A percentile compares a stretch with the other conserved stretches of the same genome.
Evolutionary conservation across 2,329 filamentous ascomycete genomes (phyloP).

Genomic region (Arthroderma uncinatum): DNA sequence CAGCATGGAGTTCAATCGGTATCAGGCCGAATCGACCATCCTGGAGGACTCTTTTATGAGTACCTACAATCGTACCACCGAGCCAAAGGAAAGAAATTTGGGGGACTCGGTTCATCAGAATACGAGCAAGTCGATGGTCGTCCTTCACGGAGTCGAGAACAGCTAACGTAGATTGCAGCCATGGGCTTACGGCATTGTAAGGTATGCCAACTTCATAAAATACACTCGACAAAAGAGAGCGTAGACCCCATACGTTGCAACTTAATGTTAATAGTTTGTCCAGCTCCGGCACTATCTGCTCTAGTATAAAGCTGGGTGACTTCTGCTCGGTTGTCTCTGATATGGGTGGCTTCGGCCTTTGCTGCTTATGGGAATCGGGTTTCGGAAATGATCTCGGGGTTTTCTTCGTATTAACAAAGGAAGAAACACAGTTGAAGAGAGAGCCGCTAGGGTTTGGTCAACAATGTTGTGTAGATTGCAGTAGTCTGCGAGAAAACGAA

Average conservation of each 20-base stretch:
- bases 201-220: conserved; percentile 22
- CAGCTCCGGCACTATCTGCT: conserved; percentile 3
- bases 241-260: conserved; percentile 19
- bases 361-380: neutral
- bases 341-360: neutral
- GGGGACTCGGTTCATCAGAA: conserved; percentile 21
- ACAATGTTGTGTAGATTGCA: conserved; percentile 16
- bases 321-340: neutral
- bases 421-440: conserved; percentile 19
- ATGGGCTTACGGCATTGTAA: conserved; percentile 23
- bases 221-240: conserved; percentile 19
- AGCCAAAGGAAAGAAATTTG: conserved; percentile 22
- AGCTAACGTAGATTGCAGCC: conserved; percentile 21
- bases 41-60: conserved; percentile 15
- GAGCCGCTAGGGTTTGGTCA: conserved; percentile 19
- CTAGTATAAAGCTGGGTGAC: neutral
- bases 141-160: conserved; percentile 17
- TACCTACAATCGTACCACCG: conserved; percentile 19
- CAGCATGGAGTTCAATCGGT: conserved; percentile 21
- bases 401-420: conserved; percentile 7
- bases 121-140: conserved; percentile 17
- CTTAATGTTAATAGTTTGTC: conserved; percentile 21
- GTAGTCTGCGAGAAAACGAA: conserved; percentile 18
- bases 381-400: neutral
- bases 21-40: conserved; percentile 19